These are phyloP conservation scores for Ceratobasidium sp. DNA, from an alignment of 1,284 basidiomycete genomes.

Conservation along the genomic window DNA sequence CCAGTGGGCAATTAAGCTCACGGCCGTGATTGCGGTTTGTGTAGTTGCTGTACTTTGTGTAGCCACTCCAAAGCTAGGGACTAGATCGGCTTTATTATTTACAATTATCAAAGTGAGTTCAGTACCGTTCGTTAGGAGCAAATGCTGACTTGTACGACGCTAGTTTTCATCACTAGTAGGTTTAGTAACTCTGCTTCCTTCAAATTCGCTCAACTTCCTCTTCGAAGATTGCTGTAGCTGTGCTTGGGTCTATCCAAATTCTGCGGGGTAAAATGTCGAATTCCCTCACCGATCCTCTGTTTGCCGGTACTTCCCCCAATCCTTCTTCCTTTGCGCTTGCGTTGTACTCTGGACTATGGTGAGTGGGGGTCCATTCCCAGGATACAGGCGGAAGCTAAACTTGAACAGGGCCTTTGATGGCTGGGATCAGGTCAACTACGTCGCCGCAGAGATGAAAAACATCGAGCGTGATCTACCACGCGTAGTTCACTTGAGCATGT, in stretches of 20 bases:
- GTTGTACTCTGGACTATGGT: conserved; percentile 89
- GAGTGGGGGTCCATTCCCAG: not conserved
- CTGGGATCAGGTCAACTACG: conserved; percentile 86
- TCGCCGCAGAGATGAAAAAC: conserved; percentile 89
- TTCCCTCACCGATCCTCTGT: conserved; percentile 70
- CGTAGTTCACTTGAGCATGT: conserved; percentile 88
- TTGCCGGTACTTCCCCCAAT: conserved; percentile 75
- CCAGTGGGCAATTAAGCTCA: conserved; percentile 91
- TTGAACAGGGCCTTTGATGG: conserved; percentile 79
- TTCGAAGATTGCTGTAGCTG: conserved; percentile 67
- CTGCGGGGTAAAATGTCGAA: conserved; percentile 69
- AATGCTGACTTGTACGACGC: conserved; percentile 10
- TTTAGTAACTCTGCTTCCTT: not conserved
- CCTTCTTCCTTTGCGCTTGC: conserved; percentile 90
- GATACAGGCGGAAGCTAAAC: not conserved
- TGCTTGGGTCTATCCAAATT: conserved; percentile 77
- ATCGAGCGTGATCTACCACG: conserved; percentile 86
- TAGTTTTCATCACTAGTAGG: conserved; percentile 67
- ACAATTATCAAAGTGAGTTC: conserved; percentile 79
- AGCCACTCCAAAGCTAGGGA: conserved; percentile 78
- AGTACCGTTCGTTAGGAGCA: not conserved
- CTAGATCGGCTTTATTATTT: conserved; percentile 82
- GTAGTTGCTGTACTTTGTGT: conserved; percentile 79
- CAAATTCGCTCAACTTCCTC: conserved; percentile 23
- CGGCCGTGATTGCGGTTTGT: conserved; percentile 75